Conservation (phyloP, 1,284 basidiomycete genomes). For the Neonothopanus nambi region DNA sequence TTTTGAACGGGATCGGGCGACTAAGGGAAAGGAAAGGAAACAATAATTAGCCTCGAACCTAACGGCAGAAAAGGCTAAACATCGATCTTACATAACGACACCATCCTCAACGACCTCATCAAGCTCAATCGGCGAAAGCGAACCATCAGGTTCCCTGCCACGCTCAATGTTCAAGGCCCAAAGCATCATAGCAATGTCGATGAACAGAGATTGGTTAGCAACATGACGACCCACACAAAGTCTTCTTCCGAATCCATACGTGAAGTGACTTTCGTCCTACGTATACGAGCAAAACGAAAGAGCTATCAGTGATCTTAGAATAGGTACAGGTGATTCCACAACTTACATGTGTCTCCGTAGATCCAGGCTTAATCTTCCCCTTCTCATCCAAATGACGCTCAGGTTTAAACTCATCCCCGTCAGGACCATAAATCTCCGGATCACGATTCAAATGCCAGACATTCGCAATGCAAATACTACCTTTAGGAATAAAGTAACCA, state of each 20-base stretch:
- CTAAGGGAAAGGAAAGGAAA: background rate
- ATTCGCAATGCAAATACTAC: constrained; percentile 24
- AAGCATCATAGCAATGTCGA: constrained; percentile 19
- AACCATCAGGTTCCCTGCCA: constrained; percentile 16
- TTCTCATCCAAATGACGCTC: constrained; percentile 11
- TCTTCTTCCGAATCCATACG: constrained; percentile 18
- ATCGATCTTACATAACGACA: constrained; percentile 16
- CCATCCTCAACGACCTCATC: constrained; percentile 13
- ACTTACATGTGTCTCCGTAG: constrained; percentile 1
- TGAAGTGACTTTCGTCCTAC: constrained; percentile 5
- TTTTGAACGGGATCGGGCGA: background rate
- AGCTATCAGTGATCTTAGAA: constrained; percentile 5
- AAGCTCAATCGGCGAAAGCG: constrained; percentile 10
- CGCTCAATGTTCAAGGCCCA: constrained; percentile 19
- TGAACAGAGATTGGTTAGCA: constrained; percentile 21
- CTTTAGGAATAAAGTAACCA: constrained; percentile 27
- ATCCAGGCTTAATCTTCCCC: background rate
- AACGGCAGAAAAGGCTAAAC: background rate
- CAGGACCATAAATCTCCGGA: constrained; percentile 13
- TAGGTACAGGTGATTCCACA: constrained; percentile 7
- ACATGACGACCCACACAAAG: constrained; percentile 19
- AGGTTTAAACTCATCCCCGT: constrained; percentile 14
- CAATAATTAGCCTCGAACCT: background rate
- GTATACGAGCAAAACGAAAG: constrained; percentile 10
- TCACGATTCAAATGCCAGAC: constrained; percentile 22